phyloP scores from a whole-genome alignment of 306 rosid genomes.

The Mucuna pruriens region DNA sequence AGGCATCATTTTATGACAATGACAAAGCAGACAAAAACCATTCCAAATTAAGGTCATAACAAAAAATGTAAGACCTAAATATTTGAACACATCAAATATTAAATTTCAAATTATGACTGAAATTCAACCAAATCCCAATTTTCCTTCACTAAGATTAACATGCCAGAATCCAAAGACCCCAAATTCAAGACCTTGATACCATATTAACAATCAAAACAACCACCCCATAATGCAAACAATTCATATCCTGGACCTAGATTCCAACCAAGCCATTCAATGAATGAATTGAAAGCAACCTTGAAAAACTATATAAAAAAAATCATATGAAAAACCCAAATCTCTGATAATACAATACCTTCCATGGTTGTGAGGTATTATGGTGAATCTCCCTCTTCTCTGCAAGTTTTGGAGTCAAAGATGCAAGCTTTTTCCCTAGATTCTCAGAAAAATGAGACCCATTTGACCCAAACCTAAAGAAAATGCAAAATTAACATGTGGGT shows the following conservation, averaged over 20 bases:
- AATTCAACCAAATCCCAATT: constrained; percentile 45
- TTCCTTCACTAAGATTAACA: constrained; percentile 38
- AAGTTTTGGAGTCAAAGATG: constrained; percentile 38
- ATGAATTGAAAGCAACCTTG: constrained; percentile 28
- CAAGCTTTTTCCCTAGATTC: constrained; percentile 40
- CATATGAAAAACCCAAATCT: constrained; percentile 44
- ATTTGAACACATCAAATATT: constrained; percentile 19
- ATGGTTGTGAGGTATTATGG: constrained; percentile 50
- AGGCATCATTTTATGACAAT: constrained; percentile 8
- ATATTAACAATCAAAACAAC: constrained; percentile 44
- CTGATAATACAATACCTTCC: constrained; percentile 70
- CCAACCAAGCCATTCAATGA: constrained; percentile 39
- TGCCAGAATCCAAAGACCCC: constrained; percentile 44
- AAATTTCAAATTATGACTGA: constrained; percentile 20
- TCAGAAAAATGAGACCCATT: constrained; percentile 47
- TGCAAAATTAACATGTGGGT: constrained; percentile 23
- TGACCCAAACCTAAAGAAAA: constrained; percentile 39
- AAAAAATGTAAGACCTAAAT: constrained; percentile 18
- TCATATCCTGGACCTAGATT: constrained; percentile 22
- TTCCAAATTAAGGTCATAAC: constrained; percentile 5
- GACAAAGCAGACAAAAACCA: constrained; percentile 20
- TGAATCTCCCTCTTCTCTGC: constrained; percentile 30
- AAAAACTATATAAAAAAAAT: constrained; percentile 11
- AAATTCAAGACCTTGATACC: constrained; percentile 23
- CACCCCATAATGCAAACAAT: constrained; percentile 34